Percentiles rank a stretch among this genome's conserved stretches.
These are phyloP conservation scores for Kluyveromyces sp. DNA, from an alignment of 1,139 yeast genomes.

Conservation along the genomic window DNA sequence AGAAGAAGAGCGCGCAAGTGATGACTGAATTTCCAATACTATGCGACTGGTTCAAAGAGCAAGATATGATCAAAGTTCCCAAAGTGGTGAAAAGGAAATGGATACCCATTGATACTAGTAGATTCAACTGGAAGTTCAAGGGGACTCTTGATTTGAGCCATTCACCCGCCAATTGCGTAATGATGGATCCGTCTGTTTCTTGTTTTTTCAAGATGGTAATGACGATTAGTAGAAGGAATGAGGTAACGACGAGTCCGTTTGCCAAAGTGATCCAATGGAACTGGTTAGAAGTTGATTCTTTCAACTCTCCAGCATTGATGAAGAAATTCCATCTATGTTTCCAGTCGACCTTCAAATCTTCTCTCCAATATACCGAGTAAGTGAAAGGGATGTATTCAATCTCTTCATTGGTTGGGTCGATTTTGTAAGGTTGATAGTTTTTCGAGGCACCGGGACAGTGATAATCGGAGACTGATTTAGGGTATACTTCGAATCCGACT, in stretches of 20 bases:
- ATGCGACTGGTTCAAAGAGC: slow-evolving; percentile 48
- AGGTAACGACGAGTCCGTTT: slow-evolving; percentile 20
- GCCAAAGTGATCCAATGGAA: slow-evolving; percentile 26
- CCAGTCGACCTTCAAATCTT: slow-evolving; percentile 62
- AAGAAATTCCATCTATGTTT: slow-evolving; percentile 70
- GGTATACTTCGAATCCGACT: slow-evolving; percentile 88
- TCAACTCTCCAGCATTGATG: slow-evolving; percentile 44
- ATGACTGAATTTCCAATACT: slow-evolving; percentile 61
- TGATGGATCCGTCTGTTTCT: slow-evolving; percentile 1
- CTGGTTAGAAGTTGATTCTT: slow-evolving; percentile 8
- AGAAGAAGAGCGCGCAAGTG: slow-evolving; percentile 50
- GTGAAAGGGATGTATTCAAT: slow-evolving; percentile 57
- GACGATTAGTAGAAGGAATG: slow-evolving; percentile 17
- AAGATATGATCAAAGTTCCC: slow-evolving; percentile 55
- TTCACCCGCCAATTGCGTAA: slow-evolving; percentile 2
- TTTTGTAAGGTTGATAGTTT: slow-evolving; percentile 46
- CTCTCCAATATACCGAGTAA: slow-evolving; percentile 85
- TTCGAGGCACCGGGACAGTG: slow-evolving; percentile 65
- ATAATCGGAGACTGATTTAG: slow-evolving; percentile 64
- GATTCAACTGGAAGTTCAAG: slow-evolving; percentile 32
- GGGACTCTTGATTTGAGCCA: slow-evolving; percentile 7
- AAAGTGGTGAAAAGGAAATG: slow-evolving; percentile 59
- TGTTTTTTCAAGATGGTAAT: slow-evolving; percentile 5
- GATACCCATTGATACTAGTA: slow-evolving; percentile 65
- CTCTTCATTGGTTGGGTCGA: slow-evolving; percentile 33